A percentile compares a stretch with the other conserved stretches of the same genome.
Evolutionary conservation across 2,329 filamentous ascomycete species (phyloP).

Genomic region (Hymenoscyphus albidus): DNA sequence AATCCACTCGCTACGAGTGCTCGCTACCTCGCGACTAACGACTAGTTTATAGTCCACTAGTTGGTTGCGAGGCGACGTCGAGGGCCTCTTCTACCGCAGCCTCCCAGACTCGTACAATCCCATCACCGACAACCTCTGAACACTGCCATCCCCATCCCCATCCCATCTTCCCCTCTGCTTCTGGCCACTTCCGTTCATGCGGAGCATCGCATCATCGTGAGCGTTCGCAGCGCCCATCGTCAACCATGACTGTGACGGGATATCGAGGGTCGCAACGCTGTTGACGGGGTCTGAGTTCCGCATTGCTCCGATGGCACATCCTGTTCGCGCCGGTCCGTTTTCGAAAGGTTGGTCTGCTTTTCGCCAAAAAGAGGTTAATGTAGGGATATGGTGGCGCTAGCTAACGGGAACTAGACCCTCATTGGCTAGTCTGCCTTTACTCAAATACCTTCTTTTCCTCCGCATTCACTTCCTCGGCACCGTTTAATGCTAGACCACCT

Average conservation of each 20-base stretch:
- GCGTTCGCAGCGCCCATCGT: neutral
- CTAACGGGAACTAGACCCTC: neutral
- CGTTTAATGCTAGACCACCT: constrained; percentile 9
- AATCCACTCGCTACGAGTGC: too few species aligned
- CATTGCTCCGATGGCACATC: constrained; percentile 18
- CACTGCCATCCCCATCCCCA: neutral
- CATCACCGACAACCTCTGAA: too few species aligned
- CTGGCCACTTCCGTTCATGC: constrained; percentile 4
- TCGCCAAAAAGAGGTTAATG: constrained; percentile 12
- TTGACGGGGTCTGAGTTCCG: neutral
- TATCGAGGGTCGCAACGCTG: neutral
- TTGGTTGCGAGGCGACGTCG: neutral
- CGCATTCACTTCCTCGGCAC: constrained; percentile 11
- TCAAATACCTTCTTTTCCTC: neutral
- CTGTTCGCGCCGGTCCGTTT: constrained; percentile 22
- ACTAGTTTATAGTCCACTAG: neutral
- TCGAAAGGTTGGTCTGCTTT: constrained; percentile 15
- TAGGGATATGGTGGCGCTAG: neutral
- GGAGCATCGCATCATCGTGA: neutral
- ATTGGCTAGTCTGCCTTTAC: neutral
- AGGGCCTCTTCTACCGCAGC: neutral
- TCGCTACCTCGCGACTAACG: too few species aligned
- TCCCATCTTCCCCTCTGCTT: neutral
- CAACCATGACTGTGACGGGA: neutral
- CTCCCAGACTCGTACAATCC: neutral